phyloP scores from a whole-genome alignment of 768 basidiomycete genomes.

The Leccinum aurantiacum region DNA sequence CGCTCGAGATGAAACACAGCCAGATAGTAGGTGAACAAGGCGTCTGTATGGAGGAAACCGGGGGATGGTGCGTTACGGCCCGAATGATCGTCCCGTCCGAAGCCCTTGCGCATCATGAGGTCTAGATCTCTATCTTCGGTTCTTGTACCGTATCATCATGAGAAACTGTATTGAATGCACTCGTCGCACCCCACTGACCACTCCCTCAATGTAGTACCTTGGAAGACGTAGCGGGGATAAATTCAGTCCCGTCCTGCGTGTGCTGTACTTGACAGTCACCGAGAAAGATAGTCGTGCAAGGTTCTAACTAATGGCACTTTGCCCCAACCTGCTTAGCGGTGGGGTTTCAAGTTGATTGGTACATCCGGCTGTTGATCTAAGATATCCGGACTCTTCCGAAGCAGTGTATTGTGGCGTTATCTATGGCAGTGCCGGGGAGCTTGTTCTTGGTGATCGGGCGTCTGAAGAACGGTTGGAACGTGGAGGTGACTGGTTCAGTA shows the following conservation, averaged over 20 bases:
- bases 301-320: neutral
- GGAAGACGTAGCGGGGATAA: neutral
- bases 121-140: too few species aligned
- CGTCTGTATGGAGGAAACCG: neutral
- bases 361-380: neutral
- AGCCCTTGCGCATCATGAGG: neutral
- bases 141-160: neutral
- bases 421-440: neutral
- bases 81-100: neutral
- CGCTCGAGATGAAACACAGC: neutral
- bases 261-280: too few species aligned
- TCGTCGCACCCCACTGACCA: neutral
- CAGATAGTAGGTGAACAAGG: neutral
- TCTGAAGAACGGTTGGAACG: neutral
- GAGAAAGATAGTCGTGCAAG: neutral
- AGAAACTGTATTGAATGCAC: neutral
- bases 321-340: neutral
- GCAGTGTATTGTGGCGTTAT: neutral
- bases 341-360: neutral
- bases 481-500: neutral
- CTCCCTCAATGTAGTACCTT: neutral
- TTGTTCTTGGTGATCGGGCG: neutral
- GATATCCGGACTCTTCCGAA: constrained; percentile 6
- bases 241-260: neutral
- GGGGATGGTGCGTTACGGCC: neutral